These are phyloP conservation scores for Monilinia fructigena DNA, from an alignment of 2,329 filamentous ascomycete genomes.

Conservation along the genomic window DNA sequence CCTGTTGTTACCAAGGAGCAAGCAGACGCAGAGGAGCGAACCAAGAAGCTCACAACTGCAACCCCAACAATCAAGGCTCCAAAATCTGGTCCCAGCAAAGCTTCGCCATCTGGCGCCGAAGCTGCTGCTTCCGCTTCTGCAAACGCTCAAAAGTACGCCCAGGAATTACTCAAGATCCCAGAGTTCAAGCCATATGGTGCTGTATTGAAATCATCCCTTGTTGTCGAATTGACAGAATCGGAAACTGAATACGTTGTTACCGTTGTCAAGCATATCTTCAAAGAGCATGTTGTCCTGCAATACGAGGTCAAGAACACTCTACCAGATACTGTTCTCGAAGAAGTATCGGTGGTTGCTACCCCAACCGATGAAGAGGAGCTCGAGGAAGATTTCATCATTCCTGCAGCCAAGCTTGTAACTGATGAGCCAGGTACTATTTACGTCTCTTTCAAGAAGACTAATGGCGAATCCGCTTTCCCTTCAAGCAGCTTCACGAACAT, in stretches of 20 bases:
- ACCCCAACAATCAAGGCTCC: slow-evolving; percentile 93
- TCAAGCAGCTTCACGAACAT: slow-evolving; percentile 83
- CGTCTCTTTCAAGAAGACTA: slow-evolving; percentile 85
- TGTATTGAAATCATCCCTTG: slow-evolving; percentile 84
- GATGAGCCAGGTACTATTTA: slow-evolving; percentile 92
- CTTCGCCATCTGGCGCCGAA: slow-evolving; percentile 66
- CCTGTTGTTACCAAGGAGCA: slow-evolving; percentile 94
- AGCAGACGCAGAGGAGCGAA: slow-evolving; percentile 91
- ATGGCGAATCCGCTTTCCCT: slow-evolving; percentile 74
- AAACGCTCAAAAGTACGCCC: slow-evolving; percentile 81
- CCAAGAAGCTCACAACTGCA: slow-evolving; percentile 92
- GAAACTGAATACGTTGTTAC: slow-evolving; percentile 97
- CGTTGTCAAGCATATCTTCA: slow-evolving; percentile 96
- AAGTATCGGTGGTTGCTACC: slow-evolving; percentile 78
- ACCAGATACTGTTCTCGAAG: slow-evolving; percentile 83
- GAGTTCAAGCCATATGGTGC: slow-evolving; percentile 87
- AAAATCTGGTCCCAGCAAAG: slow-evolving; percentile 73
- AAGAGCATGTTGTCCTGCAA: slow-evolving; percentile 91
- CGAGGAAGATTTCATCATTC: slow-evolving; percentile 92
- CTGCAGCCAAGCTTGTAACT: slow-evolving; percentile 75
- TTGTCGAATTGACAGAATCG: slow-evolving; percentile 89
- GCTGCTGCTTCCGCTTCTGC: slow-evolving; percentile 74
- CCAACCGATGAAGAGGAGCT: slow-evolving; percentile 78
- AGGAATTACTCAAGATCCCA: slow-evolving; percentile 83
- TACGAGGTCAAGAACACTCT: slow-evolving; percentile 98